These are phyloP conservation scores for Ramalina intermedia DNA, from an alignment of 495 filamentous ascomycete genomes.

Conservation along the genomic window DNA sequence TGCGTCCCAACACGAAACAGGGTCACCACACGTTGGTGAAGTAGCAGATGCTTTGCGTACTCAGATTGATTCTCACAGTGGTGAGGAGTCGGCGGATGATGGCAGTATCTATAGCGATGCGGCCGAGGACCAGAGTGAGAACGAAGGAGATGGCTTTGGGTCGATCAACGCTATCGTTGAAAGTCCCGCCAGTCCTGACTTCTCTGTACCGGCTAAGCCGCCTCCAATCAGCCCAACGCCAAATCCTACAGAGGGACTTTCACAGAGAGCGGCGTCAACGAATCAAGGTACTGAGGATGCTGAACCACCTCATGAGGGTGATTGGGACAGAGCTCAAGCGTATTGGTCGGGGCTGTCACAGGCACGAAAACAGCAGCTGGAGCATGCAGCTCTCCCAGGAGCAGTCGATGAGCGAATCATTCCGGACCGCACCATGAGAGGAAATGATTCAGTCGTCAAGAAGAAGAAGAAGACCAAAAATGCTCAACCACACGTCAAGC, in stretches of 20 bases:
- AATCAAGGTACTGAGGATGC: conserved; percentile 9
- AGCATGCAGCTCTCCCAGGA: conserved; percentile 36
- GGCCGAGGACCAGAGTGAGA: conserved; percentile 56
- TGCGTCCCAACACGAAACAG: conserved; percentile 9
- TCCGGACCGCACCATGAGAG: conserved; percentile 6
- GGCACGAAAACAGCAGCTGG: conserved; percentile 40
- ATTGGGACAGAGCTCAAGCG: conserved; percentile 47
- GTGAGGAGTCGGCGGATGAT: conserved; percentile 34
- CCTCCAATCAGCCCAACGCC: neutral
- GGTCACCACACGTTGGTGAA: conserved; percentile 17
- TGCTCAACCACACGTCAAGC: neutral
- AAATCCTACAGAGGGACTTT: conserved; percentile 1
- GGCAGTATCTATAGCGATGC: conserved; percentile 80
- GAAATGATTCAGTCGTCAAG: conserved; percentile 5
- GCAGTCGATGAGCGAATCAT: conserved; percentile 30
- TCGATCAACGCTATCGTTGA: conserved; percentile 78
- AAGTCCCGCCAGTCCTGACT: conserved; percentile 26
- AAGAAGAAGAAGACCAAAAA: conserved; percentile 8
- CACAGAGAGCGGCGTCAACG: conserved; percentile 1
- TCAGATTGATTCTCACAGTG: conserved; percentile 17
- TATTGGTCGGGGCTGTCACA: conserved; percentile 50
- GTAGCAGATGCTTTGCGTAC: conserved; percentile 15
- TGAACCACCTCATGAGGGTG: conserved; percentile 24
- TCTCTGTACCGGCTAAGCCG: neutral
- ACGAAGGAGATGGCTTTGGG: conserved; percentile 59